These are phyloP conservation scores for Fusarium succisae DNA, from an alignment of 2,329 filamentous ascomycete species.

Conservation along the genomic window DNA sequence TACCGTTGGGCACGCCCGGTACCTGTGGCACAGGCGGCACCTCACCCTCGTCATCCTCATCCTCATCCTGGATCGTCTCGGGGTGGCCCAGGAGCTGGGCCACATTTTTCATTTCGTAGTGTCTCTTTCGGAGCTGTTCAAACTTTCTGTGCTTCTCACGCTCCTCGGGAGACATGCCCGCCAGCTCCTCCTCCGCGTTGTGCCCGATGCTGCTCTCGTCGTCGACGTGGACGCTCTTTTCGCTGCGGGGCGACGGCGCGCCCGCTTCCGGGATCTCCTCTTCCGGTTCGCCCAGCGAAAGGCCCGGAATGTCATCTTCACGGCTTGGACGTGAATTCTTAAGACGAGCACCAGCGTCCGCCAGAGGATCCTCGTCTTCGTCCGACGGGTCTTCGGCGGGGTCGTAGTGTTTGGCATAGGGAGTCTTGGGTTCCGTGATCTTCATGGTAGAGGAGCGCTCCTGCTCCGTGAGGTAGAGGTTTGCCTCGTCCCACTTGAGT, in stretches of 20 bases:
- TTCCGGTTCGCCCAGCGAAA: slow-evolving; percentile 93
- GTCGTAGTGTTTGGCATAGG: slow-evolving; percentile 92
- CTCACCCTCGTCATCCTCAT: slow-evolving; percentile 66
- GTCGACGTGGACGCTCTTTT: slow-evolving; percentile 85
- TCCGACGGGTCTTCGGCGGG: slow-evolving; percentile 87
- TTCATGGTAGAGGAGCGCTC: slow-evolving; percentile 97
- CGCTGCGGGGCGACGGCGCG: slow-evolving; percentile 47
- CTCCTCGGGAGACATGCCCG: slow-evolving; percentile 74
- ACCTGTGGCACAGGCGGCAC: slow-evolving; percentile 54
- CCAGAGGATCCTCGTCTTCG: slow-evolving; percentile 64
- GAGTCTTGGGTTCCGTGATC: slow-evolving; percentile 98
- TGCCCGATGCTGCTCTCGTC: slow-evolving; percentile 66
- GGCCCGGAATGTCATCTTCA: slow-evolving; percentile 85
- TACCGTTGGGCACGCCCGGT: slow-evolving; percentile 55
- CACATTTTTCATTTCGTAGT: slow-evolving; percentile 98
- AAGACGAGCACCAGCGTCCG: slow-evolving; percentile 42
- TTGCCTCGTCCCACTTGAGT: slow-evolving; percentile 98
- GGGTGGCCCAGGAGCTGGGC: slow-evolving; percentile 85
- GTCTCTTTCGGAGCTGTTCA: slow-evolving; percentile 90
- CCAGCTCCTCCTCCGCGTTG: slow-evolving; percentile 64
- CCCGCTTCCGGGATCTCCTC: slow-evolving; percentile 68
- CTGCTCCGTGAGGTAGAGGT: slow-evolving; percentile 96
- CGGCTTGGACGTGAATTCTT: slow-evolving; percentile 52
- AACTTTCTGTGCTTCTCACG: slow-evolving; percentile 91
- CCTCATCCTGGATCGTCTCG: slow-evolving; percentile 67